Evolutionary conservation across 1,284 basidiomycete species (phyloP).

Genomic region (Papiliotrema terrestris): DNA sequence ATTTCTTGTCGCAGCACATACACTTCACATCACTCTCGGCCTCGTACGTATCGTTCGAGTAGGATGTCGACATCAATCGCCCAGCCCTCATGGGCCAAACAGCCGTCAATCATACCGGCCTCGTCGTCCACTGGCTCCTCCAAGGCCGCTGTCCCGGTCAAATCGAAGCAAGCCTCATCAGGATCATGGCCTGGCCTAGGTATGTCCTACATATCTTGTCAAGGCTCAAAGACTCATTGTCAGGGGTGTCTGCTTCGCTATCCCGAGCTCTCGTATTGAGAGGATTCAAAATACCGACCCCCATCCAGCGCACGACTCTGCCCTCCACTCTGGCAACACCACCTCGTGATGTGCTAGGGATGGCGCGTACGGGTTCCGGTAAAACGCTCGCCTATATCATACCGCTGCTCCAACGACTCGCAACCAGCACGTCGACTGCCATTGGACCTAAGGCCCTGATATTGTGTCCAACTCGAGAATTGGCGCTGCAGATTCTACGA

Average conservation of each 20-base stretch:
- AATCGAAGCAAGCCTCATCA: conserved; percentile 6
- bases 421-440: conserved; percentile 70
- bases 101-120: neutral
- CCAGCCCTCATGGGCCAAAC: neutral
- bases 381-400: conserved; percentile 97
- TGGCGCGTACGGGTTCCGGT: conserved; percentile 97
- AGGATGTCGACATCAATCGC: neutral
- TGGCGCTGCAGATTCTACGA: conserved; percentile 88
- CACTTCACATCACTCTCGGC: neutral
- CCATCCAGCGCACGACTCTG: conserved; percentile 89
- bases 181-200: conserved; percentile 35
- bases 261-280: conserved; percentile 68
- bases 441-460: conserved; percentile 88
- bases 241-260: conserved; percentile 22
- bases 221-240: no score
- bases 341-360: conserved; percentile 91
- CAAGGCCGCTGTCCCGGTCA: no score
- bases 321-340: conserved; percentile 80
- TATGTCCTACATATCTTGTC: conserved; percentile 11
- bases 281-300: conserved; percentile 92
- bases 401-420: conserved; percentile 82
- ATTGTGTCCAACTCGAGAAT: conserved; percentile 85
- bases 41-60: neutral
- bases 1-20: no score
- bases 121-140: neutral